A percentile compares a stretch with the other conserved stretches of the same genome.
Conservation (phyloP, 2,329 filamentous ascomycete genomes). For the Venturia pyrina region DNA sequence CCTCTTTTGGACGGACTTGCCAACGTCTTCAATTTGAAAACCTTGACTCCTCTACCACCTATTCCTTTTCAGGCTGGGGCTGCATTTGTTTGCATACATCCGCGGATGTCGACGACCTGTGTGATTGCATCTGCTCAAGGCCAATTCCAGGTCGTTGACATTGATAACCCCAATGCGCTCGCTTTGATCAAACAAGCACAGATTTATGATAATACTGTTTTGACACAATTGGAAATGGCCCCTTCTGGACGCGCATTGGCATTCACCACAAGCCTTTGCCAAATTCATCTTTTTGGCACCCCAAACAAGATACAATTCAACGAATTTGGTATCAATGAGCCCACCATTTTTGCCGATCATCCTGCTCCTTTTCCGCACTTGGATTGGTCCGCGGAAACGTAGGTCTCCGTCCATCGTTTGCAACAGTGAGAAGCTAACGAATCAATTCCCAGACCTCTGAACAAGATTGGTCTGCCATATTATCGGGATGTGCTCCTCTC, state of each 20-base stretch:
- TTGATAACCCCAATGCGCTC: constrained; percentile 85
- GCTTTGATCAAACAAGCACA: constrained; percentile 70
- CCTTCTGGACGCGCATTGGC: constrained; percentile 79
- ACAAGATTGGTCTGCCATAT: constrained; percentile 80
- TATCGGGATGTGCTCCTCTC: constrained; percentile 84
- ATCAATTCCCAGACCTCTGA: constrained; percentile 55
- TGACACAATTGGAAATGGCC: constrained; percentile 76
- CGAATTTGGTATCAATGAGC: constrained; percentile 59
- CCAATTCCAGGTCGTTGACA: constrained; percentile 89
- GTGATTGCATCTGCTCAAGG: constrained; percentile 88
- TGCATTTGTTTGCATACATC: constrained; percentile 93
- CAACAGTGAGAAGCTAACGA: not conserved
- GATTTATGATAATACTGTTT: constrained; percentile 52
- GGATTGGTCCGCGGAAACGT: constrained; percentile 64
- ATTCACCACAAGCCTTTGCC: constrained; percentile 67
- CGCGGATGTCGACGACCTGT: constrained; percentile 86
- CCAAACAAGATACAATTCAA: constrained; percentile 78
- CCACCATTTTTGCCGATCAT: constrained; percentile 61
- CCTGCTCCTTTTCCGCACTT: constrained; percentile 48
- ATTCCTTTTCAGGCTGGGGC: constrained; percentile 89
- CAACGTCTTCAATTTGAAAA: constrained; percentile 93
- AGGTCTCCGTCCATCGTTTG: constrained; percentile 23
- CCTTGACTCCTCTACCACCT: constrained; percentile 74
- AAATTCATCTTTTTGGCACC: constrained; percentile 81
- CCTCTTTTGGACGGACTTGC: constrained; percentile 86